Evolutionary conservation across 768 basidiomycete species (phyloP).

Genomic region (Scleroderma bovista): DNA sequence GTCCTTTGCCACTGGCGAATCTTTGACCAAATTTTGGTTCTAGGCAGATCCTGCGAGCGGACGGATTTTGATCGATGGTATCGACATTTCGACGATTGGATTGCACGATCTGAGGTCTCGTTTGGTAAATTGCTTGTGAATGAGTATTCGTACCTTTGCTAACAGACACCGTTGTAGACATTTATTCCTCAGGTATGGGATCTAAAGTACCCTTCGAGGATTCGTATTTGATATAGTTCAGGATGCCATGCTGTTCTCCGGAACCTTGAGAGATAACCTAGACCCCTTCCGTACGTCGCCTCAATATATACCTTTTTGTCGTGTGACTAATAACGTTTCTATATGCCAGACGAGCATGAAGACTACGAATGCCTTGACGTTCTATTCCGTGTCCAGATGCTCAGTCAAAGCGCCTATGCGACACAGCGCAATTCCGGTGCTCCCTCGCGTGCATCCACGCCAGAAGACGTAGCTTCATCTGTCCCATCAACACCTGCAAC

Average conservation of each 20-base stretch:
- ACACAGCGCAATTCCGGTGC: slow-evolving; percentile 49
- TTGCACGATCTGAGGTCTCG: slow-evolving; percentile 77
- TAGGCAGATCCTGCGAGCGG: slow-evolving; percentile 74
- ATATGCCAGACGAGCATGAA: slow-evolving; percentile 56
- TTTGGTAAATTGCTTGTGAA: slow-evolving; percentile 40
- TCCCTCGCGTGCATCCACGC: slow-evolving; percentile 41
- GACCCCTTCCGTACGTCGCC: slow-evolving; percentile 49
- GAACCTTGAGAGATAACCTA: slow-evolving; percentile 69
- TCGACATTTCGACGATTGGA: slow-evolving; percentile 83
- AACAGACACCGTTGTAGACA: slow-evolving; percentile 39
- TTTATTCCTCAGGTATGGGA: slow-evolving; percentile 57
- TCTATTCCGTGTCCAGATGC: slow-evolving; percentile 75
- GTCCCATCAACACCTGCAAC: slow-evolving; percentile 39
- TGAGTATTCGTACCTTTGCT: slow-evolving; percentile 2
- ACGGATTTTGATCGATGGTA: slow-evolving; percentile 79
- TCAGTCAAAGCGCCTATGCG: slow-evolving; percentile 42
- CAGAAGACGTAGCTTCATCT: slow-evolving; percentile 38
- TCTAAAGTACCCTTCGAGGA: neutral
- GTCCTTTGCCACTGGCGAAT: neutral
- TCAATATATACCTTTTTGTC: neutral
- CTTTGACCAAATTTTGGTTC: neutral
- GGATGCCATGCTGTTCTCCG: slow-evolving; percentile 75
- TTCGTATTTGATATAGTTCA: slow-evolving; percentile 10
- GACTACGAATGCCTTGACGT: slow-evolving; percentile 80
- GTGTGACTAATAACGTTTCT: neutral